Percentiles rank a stretch among this genome's conserved stretches.
Conservation (phyloP, 495 filamentous ascomycete genomes). For the Evernia prunastri region DNA sequence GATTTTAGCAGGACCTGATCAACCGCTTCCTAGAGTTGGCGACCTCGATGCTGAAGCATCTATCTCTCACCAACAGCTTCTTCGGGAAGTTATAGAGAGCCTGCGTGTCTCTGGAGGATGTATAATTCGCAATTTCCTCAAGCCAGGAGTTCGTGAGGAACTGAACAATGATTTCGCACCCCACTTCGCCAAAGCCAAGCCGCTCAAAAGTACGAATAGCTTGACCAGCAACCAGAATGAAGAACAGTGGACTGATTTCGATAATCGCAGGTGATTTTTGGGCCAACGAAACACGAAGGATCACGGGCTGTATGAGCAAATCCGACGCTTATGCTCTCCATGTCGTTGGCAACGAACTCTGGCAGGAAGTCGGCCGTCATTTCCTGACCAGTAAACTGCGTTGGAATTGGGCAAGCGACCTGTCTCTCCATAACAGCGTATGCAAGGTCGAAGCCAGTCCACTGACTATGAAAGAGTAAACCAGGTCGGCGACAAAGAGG, state of each 20-base stretch:
- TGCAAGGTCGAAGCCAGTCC: background rate
- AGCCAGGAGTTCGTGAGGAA: background rate
- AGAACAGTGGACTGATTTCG: too few relatives aligned
- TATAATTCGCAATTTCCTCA: background rate
- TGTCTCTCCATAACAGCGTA: too few relatives aligned
- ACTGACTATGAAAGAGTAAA: background rate
- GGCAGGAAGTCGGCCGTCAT: background rate
- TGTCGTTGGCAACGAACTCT: background rate
- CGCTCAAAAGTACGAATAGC: background rate
- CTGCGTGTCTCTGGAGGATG: background rate
- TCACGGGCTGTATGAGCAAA: background rate
- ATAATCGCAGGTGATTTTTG: conserved; percentile 2
- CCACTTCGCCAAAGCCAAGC: background rate
- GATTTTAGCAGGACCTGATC: too few relatives aligned
- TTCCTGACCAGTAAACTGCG: background rate
- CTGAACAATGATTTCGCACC: background rate
- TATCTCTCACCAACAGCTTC: too few relatives aligned
- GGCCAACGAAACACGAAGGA: background rate
- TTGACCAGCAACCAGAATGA: too few relatives aligned
- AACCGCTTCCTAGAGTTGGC: too few relatives aligned
- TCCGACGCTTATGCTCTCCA: conserved; percentile 3
- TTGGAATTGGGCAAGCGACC: background rate
- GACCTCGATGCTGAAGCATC: too few relatives aligned
- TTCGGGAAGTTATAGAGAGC: background rate
- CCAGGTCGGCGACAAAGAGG: conserved; percentile 25